phyloP scores from a whole-genome alignment of 2,329 filamentous ascomycete species.

The Nemania sp. region DNA sequence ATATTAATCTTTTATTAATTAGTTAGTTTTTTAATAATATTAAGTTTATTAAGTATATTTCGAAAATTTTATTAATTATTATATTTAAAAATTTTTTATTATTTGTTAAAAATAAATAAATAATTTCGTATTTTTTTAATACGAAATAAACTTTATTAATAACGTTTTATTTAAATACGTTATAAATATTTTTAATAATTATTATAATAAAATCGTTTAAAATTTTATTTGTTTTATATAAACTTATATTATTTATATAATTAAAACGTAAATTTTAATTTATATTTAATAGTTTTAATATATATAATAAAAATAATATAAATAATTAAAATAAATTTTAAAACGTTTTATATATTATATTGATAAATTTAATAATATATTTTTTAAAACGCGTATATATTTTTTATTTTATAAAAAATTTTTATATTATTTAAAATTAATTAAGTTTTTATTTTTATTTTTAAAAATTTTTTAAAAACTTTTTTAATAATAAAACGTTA shows the following conservation, averaged over 20 bases:
- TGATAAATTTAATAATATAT: background rate
- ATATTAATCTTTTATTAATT: background rate
- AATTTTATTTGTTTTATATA: background rate
- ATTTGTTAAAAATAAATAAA: background rate
- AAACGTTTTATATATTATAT: too few species aligned
- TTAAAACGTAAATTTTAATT: background rate
- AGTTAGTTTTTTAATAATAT: background rate
- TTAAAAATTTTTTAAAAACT: background rate
- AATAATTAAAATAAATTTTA: background rate
- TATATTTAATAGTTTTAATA: background rate
- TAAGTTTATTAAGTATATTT: background rate
- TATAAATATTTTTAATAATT: background rate
- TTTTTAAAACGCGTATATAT: background rate
- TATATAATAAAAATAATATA: too few species aligned
- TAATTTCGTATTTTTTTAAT: background rate
- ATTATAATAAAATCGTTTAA: background rate
- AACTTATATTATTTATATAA: background rate
- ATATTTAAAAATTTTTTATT: background rate
- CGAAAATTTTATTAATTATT: background rate
- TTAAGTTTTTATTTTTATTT: background rate
- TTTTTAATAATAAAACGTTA: background rate
- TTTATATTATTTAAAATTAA: background rate
- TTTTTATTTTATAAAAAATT: too few species aligned
- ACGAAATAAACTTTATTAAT: background rate
- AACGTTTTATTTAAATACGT: background rate